phyloP scores from a whole-genome alignment of 495 filamentous ascomycete genomes.

The Aeminium ludgeri region DNA sequence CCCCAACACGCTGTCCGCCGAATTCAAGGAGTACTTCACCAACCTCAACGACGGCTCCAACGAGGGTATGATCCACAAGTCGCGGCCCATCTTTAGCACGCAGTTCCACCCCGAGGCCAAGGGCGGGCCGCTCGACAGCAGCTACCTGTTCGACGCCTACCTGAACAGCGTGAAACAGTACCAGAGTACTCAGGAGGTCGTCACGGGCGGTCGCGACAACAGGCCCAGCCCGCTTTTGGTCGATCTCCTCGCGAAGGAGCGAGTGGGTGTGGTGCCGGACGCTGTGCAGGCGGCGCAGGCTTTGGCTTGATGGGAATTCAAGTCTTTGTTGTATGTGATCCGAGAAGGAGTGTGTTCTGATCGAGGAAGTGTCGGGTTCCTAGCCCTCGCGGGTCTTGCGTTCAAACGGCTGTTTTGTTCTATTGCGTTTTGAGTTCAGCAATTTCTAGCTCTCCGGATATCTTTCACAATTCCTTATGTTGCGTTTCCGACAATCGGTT shows the following conservation, averaged over 20 bases:
- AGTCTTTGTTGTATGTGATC: no score
- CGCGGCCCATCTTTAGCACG: conserved; percentile 90
- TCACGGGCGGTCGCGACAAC: conserved; percentile 52
- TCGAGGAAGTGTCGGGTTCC: no score
- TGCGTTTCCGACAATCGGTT: no score
- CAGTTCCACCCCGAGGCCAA: conserved; percentile 98
- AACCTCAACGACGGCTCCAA: conserved; percentile 94
- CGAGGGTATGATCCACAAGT: conserved; percentile 89
- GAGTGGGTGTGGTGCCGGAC: conserved; percentile 54
- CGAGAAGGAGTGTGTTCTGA: no score
- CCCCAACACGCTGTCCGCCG: conserved; percentile 55
- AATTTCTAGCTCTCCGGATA: no score
- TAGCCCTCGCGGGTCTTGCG: no score
- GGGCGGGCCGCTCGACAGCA: conserved; percentile 83
- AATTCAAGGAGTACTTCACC: conserved; percentile 95
- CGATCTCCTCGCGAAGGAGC: conserved; percentile 81
- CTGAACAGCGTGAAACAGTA: conserved; percentile 73
- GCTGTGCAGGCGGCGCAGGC: background rate
- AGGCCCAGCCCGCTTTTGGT: conserved; percentile 71
- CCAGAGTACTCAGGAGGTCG: conserved; percentile 60
- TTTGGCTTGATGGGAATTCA: background rate
- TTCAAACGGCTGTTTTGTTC: no score
- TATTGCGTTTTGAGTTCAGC: no score
- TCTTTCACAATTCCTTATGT: no score
- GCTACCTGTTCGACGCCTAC: conserved; percentile 93